Evolutionary conservation across 352 stramenopile genomes (phyloP), one percentile per base, ranked within the genome.

Genomic region (Phytopythium delawarense): DNA sequence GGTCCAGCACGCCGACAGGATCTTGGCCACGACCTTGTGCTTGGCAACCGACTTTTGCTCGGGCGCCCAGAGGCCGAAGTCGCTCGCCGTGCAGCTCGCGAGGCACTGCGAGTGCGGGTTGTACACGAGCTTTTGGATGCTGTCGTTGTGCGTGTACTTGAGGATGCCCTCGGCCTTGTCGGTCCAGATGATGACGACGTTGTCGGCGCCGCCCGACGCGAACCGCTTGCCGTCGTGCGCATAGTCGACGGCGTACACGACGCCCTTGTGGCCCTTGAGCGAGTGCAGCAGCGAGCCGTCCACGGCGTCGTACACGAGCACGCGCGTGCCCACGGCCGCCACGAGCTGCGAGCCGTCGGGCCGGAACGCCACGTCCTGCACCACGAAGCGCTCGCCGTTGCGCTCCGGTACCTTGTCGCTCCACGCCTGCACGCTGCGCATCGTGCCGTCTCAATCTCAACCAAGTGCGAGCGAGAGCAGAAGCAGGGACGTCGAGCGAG

Each of bases 131-230:
- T 90, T 87, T 67, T 98, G 92, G 58, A 98, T 96, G 20, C 80
- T 90, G 64, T 97, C 91, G 66, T 96, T 97, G 85, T 98, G 96
- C 39, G 88, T 97, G 77, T 98, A 98, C 79, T 98, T 98, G 64
- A 98, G 84, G 52, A 98, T 91, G 13, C 92, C 92, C 60, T 98
- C 89, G 46, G 88, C 93, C 59, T 97, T 98, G 65, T 89, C 80
- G 28, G 86, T 98, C 96, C 96, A 98, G 67, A 98, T 98, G 62
- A 98, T 98, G n/a, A 98, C 94, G 39, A 93, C 91, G 63, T 97
- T 97, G 76, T 98, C 96, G 0, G 92, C 89, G 15, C 94, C 95
- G 37, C 95, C 94, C 0, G 88, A 97, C 12, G 91, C 89, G 59
- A 98, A 98, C 7, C 88, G 86, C 62, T 96, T 96, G 56, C 94